phyloP scores from a whole-genome alignment of 1,284 basidiomycete genomes.

The Polyporus tsugae region DNA sequence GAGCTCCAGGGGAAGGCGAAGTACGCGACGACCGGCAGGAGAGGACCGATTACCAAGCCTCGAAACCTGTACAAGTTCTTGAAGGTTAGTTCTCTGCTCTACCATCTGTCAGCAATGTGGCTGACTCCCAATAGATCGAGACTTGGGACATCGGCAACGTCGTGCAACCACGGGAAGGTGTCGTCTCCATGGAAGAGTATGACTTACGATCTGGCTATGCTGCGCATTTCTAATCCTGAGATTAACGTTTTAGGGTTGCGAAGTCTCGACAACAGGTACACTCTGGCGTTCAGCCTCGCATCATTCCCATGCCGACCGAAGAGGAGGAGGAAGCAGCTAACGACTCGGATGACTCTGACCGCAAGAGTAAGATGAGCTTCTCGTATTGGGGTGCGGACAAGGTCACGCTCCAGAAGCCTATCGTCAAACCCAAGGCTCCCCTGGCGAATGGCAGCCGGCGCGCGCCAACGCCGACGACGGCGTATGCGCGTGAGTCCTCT shows the following conservation, averaged over 20 bases:
- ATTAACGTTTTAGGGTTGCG: slow-evolving; percentile 59
- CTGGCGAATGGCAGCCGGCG: slow-evolving; percentile 52
- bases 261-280: slow-evolving; percentile 70
- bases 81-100: slow-evolving; percentile 59
- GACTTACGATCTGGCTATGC: slow-evolving; percentile 41
- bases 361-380: slow-evolving; percentile 91
- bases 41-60: slow-evolving; percentile 79
- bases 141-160: slow-evolving; percentile 88
- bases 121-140: slow-evolving; percentile 66
- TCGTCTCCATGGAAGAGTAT: slow-evolving; percentile 88
- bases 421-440: slow-evolving; percentile 58
- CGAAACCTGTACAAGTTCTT: slow-evolving; percentile 91
- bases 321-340: slow-evolving; percentile 50
- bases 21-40: slow-evolving; percentile 78
- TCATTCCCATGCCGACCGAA: slow-evolving; percentile 75
- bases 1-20: slow-evolving; percentile 83
- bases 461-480: slow-evolving; percentile 53
- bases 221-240: slow-evolving; percentile 26
- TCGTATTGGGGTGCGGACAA: slow-evolving; percentile 92
- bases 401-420: slow-evolving; percentile 82
- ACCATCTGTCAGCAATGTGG: slow-evolving; percentile 12
- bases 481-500: slow-evolving; percentile 80
- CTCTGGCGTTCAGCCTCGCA: slow-evolving; percentile 63
- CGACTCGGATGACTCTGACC: slow-evolving; percentile 85
- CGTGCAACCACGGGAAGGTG: slow-evolving; percentile 73